Percentiles rank a stretch among this genome's conserved stretches.
These are phyloP conservation scores for Bolboschoenus planiculmis DNA, from an alignment of 176 grass and related monocot genomes.

Conservation along the genomic window DNA sequence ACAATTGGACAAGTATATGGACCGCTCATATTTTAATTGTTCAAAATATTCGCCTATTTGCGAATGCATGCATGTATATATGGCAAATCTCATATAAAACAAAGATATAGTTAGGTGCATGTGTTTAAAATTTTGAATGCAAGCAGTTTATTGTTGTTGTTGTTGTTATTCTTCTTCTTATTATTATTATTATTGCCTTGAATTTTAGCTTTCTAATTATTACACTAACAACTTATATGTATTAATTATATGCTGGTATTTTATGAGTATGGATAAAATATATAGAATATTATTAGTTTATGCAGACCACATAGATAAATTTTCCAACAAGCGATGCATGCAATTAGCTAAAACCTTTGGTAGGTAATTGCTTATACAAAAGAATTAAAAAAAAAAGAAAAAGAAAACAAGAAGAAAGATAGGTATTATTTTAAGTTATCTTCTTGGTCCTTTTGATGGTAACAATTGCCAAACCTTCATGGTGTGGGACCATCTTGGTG, in stretches of 20 bases:
- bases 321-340: too few relatives aligned
- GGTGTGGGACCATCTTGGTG: not conserved
- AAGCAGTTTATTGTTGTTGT: not conserved
- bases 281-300: too few relatives aligned
- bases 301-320: too few relatives aligned
- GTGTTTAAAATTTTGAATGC: not conserved
- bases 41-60: too few relatives aligned
- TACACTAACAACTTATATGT: too few relatives aligned
- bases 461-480: not conserved
- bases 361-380: not conserved
- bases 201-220: too few relatives aligned
- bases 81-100: not conserved
- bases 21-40: too few relatives aligned
- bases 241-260: too few relatives aligned
- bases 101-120: not conserved
- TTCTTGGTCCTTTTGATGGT: constrained; percentile 5
- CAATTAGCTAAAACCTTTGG: not conserved
- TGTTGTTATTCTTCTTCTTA: too few relatives aligned
- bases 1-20: too few relatives aligned
- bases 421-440: not conserved
- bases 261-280: too few relatives aligned
- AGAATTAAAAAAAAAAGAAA: not conserved
- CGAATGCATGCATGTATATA: not conserved
- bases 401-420: not conserved
- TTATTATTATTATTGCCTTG: too few relatives aligned